Percentiles rank a stretch among this genome's conserved stretches.
These are phyloP conservation scores for Rhizopus microsporus DNA, from an alignment of 371 early-diverging fungal genomes.

Conservation along the genomic window DNA sequence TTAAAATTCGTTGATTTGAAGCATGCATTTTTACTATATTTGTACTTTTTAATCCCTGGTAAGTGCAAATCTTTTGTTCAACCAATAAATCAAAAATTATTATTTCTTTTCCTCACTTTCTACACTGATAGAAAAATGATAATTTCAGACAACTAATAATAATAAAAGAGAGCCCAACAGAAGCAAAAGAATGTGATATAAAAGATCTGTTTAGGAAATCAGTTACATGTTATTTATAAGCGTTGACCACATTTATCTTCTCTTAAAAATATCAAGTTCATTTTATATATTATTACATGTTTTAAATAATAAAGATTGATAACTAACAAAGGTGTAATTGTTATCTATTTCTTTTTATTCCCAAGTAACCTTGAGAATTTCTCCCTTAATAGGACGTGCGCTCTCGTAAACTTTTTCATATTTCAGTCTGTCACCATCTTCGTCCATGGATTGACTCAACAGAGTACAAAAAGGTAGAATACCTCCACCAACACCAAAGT, in stretches of 20 bases:
- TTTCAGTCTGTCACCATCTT: constrained; percentile 56
- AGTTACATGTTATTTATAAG: no score
- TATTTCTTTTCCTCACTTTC: constrained; percentile 3
- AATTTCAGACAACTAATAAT: no score
- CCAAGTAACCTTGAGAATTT: constrained; percentile 76
- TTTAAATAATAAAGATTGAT: no score
- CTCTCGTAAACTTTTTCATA: constrained; percentile 64
- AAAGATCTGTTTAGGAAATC: no score
- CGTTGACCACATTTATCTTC: no score
- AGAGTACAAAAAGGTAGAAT: constrained; percentile 69
- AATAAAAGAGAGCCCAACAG: no score
- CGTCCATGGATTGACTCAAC: constrained; percentile 41
- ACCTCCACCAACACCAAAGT: constrained; percentile 90
- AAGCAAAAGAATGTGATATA: no score
- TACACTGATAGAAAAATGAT: background rate
- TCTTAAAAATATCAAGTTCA: no score
- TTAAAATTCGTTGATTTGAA: background rate
- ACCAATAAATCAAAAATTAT: constrained; percentile 5
- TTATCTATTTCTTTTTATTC: constrained; percentile 2
- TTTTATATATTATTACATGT: no score
- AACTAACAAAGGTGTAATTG: no score
- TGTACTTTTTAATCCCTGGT: background rate
- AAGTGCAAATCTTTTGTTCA: constrained; percentile 7
- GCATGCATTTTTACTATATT: background rate
- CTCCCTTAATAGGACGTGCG: constrained; percentile 73